Base-by-base conservation (phyloP, 2,329 filamentous ascomycete species). In the Ilyonectria destructans region DNA sequence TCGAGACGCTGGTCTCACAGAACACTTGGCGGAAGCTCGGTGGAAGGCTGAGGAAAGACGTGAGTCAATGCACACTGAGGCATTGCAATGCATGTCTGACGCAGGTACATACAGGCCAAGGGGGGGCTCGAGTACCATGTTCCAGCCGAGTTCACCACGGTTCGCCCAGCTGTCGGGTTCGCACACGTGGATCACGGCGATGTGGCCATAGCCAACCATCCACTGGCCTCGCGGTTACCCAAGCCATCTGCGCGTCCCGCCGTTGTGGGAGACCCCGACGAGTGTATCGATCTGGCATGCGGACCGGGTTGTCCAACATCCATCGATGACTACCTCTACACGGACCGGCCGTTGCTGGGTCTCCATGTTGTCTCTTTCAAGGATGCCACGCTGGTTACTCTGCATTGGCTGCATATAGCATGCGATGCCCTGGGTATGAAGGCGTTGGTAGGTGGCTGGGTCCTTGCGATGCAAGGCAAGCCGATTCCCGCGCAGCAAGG, bases 31-130 rank as follows among this genome's bases (percentile, higher is more conserved):
- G 23, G 40, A 68, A 66, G 40, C 62, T 68, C 4, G 66, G 57
- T 10, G 66, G 40, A 13, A 58, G 62, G 23, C 21, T 66, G 23
- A 66, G 62, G 52, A 68, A 66, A 33, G 56, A 62, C 31, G 66
- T 68, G 23, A 66, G 66, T 43, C 48, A 4, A 54, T 23, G 43
- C 43, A 2, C 31, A 35, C 6, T 2, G 40, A 40, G 17, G 17
- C 19, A 49, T 52, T 31, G 23, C 31, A 40, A 45, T 48, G 55
- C 37, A 46, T n/a, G 43, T 46, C 48, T 64, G 37, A 58, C 37
- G 19, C 31, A 12, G 9, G 2, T 5, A 40, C 45, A 54, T 9
- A 21, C 33, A 58, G 62, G 54, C 19, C 8, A 48, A 58, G 23
- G 55, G 55, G 26, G 35, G 33, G 10, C 48, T 64, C 3, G 62